Evolutionary conservation across 352 stramenopile species (phyloP).

Genomic region (Phytophthora multivora): DNA sequence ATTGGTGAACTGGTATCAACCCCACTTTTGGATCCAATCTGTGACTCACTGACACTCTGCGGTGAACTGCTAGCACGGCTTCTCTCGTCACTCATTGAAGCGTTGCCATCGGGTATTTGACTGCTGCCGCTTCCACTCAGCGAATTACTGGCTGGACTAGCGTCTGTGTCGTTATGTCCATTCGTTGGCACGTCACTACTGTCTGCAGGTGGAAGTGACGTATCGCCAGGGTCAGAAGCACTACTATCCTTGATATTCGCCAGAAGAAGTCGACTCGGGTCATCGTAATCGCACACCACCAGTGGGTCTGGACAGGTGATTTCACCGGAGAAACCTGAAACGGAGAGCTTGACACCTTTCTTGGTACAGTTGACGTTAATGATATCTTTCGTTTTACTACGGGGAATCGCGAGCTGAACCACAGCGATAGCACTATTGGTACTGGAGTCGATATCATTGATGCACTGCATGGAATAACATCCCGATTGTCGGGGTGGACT

Average conservation of each 20-base stretch:
- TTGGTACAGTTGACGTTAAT: conserved; percentile 48
- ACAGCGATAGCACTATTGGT: not conserved
- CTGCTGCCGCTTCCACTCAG: not conserved
- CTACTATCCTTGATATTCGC: not conserved
- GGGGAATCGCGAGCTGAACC: conserved; percentile 52
- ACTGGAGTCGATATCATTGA: conserved; percentile 7
- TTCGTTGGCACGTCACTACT: not conserved
- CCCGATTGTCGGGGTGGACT: conserved; percentile 39
- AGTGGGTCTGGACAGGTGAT: conserved; percentile 71
- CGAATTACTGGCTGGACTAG: not conserved
- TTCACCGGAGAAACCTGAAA: conserved; percentile 55
- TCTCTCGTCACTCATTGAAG: no score
- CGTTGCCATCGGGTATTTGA: no score
- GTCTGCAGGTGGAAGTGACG: not conserved
- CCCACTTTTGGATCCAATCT: no score
- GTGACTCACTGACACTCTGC: no score
- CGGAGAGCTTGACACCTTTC: conserved; percentile 40
- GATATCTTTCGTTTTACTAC: conserved; percentile 8
- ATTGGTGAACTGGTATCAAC: not conserved
- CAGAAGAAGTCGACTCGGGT: conserved; percentile 2
- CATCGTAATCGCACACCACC: conserved; percentile 50
- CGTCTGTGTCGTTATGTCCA: not conserved
- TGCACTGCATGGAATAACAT: conserved; percentile 66
- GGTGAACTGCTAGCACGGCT: no score
- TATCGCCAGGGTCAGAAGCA: not conserved